Base-by-base conservation (phyloP, 225 moss, liverwort and hornwort species). In the Physcomitrium patens region DNA sequence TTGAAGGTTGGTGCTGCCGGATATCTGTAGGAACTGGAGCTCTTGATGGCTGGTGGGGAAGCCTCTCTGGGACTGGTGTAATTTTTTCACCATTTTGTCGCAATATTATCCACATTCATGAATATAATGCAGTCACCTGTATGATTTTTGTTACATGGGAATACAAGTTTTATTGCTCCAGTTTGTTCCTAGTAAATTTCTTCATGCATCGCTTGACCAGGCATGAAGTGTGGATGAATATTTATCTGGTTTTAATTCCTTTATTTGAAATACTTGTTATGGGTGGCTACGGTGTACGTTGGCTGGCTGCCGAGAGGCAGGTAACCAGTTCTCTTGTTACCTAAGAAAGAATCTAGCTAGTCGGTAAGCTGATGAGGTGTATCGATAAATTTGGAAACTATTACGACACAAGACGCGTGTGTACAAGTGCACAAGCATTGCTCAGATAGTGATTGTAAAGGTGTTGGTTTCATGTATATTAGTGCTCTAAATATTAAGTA, bases 21-120 rank as follows among this genome's bases (percentile, higher is more conserved):
- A 74, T 99, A 73, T 90, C 91, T 50, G 92, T 93, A 52, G 95
- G 95, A 74, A 93, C 95, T 26, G 85, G 99, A 81, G 99, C 99
- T 19, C 87, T 85, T 43, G 77, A 75, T 79, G 93, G 99, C 37
- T 95, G 99, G 95, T 95, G 95, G 93, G 95, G 93, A 67, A 79
- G 43, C 41, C 84, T 89, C 60, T 85, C 86, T 78, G 99, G 99
- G 60, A 89, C 89, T 63, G 95, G 99, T 93, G 84, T 57, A 76
- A 60, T 26, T 22, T 65, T 59, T 73, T 10, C n/a, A 26, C 12
- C 17, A 10, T 59, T 56, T 51, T 51, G 42, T 22, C 68, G 23
- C 45, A 43, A 22, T 44, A 74, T 12, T 55, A 15, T 63, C 6
- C 22, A 28, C 14, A 18, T 76, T 7, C 45, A 31, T 70, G 27